Percentiles rank a stretch among this genome's conserved stretches.
These are phyloP conservation scores for Xylariales sp. DNA, from an alignment of 2,329 filamentous ascomycete genomes.

Conservation along the genomic window DNA sequence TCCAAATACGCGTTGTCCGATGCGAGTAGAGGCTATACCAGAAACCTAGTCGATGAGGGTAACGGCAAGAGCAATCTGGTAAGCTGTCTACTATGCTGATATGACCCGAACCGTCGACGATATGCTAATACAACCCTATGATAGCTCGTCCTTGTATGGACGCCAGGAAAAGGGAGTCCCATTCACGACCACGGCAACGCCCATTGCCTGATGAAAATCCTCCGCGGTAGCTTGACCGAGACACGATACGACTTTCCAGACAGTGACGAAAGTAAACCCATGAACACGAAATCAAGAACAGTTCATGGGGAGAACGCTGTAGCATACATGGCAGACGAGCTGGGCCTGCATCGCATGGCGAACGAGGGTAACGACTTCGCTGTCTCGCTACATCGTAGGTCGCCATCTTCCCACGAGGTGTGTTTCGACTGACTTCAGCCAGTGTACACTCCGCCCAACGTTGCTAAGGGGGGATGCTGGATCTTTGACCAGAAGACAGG, in stretches of 20 bases:
- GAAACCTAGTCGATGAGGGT: slow-evolving; percentile 85
- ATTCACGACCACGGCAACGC: slow-evolving; percentile 88
- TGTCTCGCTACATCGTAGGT: slow-evolving; percentile 72
- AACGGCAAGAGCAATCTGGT: slow-evolving; percentile 62
- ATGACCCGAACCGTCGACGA: not conserved
- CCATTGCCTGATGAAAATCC: slow-evolving; percentile 88
- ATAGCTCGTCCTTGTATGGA: slow-evolving; percentile 85
- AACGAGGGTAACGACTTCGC: slow-evolving; percentile 74
- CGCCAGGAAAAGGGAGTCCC: slow-evolving; percentile 73
- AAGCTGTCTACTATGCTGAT: slow-evolving; percentile 21
- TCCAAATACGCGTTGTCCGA: slow-evolving; percentile 70
- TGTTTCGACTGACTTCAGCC: slow-evolving; percentile 16
- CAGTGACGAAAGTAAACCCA: slow-evolving; percentile 46
- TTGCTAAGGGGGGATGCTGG: slow-evolving; percentile 74
- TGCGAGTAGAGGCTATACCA: slow-evolving; percentile 66
- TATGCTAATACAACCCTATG: slow-evolving; percentile 15
- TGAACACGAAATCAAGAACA: slow-evolving; percentile 62
- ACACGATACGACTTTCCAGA: slow-evolving; percentile 73
- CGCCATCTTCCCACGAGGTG: not conserved
- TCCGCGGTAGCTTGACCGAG: slow-evolving; percentile 74
- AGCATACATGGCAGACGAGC: slow-evolving; percentile 86
- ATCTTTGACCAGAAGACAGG: slow-evolving; percentile 77
- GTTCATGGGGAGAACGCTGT: slow-evolving; percentile 68
- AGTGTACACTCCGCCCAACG: slow-evolving; percentile 87
- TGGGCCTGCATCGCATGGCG: slow-evolving; percentile 78